Percentiles rank a stretch among this genome's conserved stretches.
phyloP scores from a whole-genome alignment of 1,284 basidiomycete species.

The Sanguinoderma infundibulare region DNA sequence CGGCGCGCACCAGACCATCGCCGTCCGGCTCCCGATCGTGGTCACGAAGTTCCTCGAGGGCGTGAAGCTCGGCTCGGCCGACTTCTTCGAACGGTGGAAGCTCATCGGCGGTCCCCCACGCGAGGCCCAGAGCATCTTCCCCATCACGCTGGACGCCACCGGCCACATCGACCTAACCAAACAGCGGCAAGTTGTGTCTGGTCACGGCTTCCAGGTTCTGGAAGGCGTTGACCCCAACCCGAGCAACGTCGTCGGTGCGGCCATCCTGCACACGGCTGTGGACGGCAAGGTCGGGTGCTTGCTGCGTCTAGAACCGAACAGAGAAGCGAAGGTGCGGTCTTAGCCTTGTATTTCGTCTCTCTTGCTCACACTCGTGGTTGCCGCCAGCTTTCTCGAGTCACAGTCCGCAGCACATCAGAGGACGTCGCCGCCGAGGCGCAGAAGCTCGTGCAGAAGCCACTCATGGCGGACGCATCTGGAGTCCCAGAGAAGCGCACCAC shows the following conservation, averaged over 20 bases:
- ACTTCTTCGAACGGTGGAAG: constrained; percentile 99
- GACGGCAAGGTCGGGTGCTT: constrained; percentile 96
- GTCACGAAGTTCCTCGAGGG: constrained; percentile 94
- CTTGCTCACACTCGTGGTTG: constrained; percentile 4
- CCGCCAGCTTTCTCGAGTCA: constrained; percentile 86
- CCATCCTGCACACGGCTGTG: constrained; percentile 86
- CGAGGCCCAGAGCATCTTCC: constrained; percentile 90
- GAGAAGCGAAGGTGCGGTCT: constrained; percentile 82
- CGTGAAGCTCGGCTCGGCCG: constrained; percentile 79
- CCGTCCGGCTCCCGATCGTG: constrained; percentile 85
- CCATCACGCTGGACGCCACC: constrained; percentile 67
- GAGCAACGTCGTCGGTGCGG: constrained; percentile 89
- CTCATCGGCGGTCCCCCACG: constrained; percentile 93
- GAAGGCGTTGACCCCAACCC: constrained; percentile 87
- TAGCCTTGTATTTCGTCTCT: background rate
- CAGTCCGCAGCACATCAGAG: constrained; percentile 95
- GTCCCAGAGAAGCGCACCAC: constrained; percentile 16
- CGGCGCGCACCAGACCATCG: constrained; percentile 87
- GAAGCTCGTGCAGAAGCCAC: constrained; percentile 63
- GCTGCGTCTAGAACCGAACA: constrained; percentile 92
- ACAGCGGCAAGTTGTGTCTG: constrained; percentile 78
- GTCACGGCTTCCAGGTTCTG: constrained; percentile 79
- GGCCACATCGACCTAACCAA: constrained; percentile 79
- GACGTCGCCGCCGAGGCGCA: constrained; percentile 85
- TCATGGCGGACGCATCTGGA: constrained; percentile 35